Evolutionary conservation across 176 grass and related monocot species (phyloP), one percentile per base, ranked within the genome.

Genomic region (Typha latifolia): DNA sequence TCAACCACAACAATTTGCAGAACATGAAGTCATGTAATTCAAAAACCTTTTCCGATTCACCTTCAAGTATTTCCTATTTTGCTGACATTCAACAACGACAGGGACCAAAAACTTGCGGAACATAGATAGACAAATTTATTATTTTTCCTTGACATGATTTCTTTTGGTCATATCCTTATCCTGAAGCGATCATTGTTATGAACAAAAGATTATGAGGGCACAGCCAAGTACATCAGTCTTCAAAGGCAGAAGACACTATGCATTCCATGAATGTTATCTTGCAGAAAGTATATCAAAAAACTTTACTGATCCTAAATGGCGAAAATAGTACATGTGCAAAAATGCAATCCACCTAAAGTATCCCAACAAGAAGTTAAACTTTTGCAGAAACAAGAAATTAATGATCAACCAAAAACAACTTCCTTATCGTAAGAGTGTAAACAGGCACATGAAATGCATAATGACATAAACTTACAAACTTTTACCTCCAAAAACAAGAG

Each of bases 401-500:
- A 34, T 43, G 32, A 4, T 26, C 13, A 5, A 56, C 1, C 19
- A 43, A 11, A 18, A 51, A 27, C 12, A 51, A 16, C 16, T 64
- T 34, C 12, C 14, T 29, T 21, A 22, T 49, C 68, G 29, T n/a
- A 32, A 11, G 12, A 43, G 14, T 18, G 20, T 63, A 27, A 47
- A 73, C 37, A 43, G 37, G 37, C 37, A 43, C 37, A 12, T 63
- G 15, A 8, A 2, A 21, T 26, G 49, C 3, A 49, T 49, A 63
- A 14, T 20, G 65, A 57, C 68, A 48, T 75, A 73, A 32, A 26
- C 74, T 67, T 1, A 62, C 51, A 32, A 78, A 59, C 14, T 81
- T 14, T 31, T 64, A 96, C 92, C 92, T 96, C 92, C 92, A 78
- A 78, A 91, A 7, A 91, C 71, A 12, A 96, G 70, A 14, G 88